Base-by-base conservation (phyloP, 306 rosid genomes). In the Inga leiocalycina region DNA sequence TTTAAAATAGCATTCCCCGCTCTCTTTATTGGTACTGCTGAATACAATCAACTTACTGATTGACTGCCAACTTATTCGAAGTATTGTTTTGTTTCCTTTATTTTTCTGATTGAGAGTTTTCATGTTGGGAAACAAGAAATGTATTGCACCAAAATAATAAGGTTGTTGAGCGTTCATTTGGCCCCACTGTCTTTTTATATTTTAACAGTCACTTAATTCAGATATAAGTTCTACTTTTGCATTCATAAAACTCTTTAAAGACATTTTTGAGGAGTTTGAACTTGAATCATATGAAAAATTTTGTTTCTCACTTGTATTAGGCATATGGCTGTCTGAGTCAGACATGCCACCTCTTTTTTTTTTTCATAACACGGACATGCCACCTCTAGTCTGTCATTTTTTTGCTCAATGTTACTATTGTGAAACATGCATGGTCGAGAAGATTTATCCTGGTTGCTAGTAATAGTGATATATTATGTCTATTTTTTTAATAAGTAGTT, bases 301-400 rank as follows among this genome's bases (percentile, higher is more conserved):
- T 57, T 27, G 74, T 69, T 54, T 35, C 71, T 48, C 75, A 73
- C 46, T 71, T 72, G 27, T 72, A 76, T 76, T 11, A 54, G 74
- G 75, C 75, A 76, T 83, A 37, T 30, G 43, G 71, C 30, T 69
- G 44, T 79, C 39, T 69, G 59, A 67, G 83, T 49, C 74, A 24
- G 68, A 62, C 69, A 43, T 71, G 75, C 19, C 67, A 41, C 79
- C 27, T 45, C 51, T 45, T 45, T 45, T 12, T 44, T 41, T 32
- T 32, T 32, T 32, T 32, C 34, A 32, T 32, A 32, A 32, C 34
- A 32, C 34, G 5, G 45, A 5, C 45, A 41, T 8, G 45, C 45
- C 46, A 43, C 46, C 46, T 45, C 49, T 27, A 78, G 66, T 52
- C 48, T 45, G 49, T 45, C 13, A 45, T 45, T 39, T 39, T 39